Conservation (phyloP, 306 rosid genomes). For the Lathyrus aphaca region DNA sequence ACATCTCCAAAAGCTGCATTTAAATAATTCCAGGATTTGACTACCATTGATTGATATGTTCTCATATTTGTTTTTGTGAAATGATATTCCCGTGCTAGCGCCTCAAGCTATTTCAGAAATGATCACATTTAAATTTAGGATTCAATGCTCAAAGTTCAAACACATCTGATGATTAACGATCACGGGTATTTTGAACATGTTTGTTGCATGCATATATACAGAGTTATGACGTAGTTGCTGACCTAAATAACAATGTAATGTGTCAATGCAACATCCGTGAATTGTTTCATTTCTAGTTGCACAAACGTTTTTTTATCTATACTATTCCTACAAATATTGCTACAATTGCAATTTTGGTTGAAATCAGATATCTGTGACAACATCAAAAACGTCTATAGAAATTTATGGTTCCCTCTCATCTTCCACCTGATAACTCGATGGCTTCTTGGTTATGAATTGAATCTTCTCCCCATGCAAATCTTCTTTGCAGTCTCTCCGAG, state of each 20-base stretch:
- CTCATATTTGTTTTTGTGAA: too few relatives aligned
- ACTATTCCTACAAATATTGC: too few relatives aligned
- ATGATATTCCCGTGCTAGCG: background rate
- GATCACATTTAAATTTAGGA: slow-evolving; percentile 32
- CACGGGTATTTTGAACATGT: background rate
- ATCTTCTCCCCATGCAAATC: slow-evolving; percentile 84
- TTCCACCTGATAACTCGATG: slow-evolving; percentile 81
- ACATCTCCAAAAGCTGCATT: too few relatives aligned
- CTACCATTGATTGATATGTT: too few relatives aligned
- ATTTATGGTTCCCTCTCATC: slow-evolving; percentile 51
- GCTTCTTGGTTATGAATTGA: slow-evolving; percentile 79
- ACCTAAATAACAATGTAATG: background rate
- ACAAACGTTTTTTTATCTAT: background rate
- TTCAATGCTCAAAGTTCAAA: background rate
- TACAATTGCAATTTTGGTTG: too few relatives aligned
- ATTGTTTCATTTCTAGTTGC: background rate
- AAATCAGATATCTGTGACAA: background rate
- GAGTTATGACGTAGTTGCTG: slow-evolving; percentile 22
- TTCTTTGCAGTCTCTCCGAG: slow-evolving; percentile 72
- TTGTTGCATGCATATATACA: background rate
- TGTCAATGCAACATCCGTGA: background rate
- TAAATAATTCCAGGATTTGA: too few relatives aligned
- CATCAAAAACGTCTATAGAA: background rate
- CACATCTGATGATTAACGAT: background rate
- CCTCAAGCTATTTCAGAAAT: background rate